phyloP scores from a whole-genome alignment of 495 filamentous ascomycete genomes.

The Lasiosphaeria miniovina region DNA sequence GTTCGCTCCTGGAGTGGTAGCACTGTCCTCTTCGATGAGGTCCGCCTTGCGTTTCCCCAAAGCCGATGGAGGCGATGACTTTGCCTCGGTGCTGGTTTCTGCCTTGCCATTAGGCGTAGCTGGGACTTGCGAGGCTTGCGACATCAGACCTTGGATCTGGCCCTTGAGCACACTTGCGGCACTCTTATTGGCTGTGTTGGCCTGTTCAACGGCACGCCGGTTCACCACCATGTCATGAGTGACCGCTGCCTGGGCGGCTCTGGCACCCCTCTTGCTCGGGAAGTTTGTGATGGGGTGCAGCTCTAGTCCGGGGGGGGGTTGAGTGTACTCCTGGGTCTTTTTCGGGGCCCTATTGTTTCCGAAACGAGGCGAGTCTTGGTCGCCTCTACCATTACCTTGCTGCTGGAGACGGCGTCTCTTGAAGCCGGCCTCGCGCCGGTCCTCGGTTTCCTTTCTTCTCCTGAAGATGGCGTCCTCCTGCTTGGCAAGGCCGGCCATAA shows the following conservation, averaged over 20 bases:
- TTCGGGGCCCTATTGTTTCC: conserved; percentile 15
- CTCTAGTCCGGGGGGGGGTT: conserved; percentile 24
- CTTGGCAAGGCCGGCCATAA: conserved; percentile 84
- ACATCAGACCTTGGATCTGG: conserved; percentile 59
- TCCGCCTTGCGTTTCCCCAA: conserved; percentile 57
- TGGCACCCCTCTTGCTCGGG: conserved; percentile 52
- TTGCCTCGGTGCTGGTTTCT: conserved; percentile 14
- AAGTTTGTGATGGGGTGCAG: conserved; percentile 47
- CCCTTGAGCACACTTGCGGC: conserved; percentile 87
- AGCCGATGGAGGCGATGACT: conserved; percentile 39
- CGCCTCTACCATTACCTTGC: conserved; percentile 41
- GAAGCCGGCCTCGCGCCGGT: conserved; percentile 70
- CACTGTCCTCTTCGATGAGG: conserved; percentile 57
- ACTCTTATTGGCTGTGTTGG: conserved; percentile 88
- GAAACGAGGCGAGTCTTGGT: conserved; percentile 31
- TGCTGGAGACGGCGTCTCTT: conserved; percentile 75
- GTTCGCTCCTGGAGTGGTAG: conserved; percentile 48
- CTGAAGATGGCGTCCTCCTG: conserved; percentile 95
- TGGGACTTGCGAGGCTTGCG: conserved; percentile 25
- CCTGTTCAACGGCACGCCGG: conserved; percentile 66
- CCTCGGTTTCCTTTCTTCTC: conserved; percentile 76
- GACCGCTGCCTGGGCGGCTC: conserved; percentile 45
- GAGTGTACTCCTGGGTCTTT: conserved; percentile 19
- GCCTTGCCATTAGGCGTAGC: conserved; percentile 15
- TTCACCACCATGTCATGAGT: conserved; percentile 91